Conservation (phyloP, 345 rosid species). For the Luvunga scandens region DNA sequence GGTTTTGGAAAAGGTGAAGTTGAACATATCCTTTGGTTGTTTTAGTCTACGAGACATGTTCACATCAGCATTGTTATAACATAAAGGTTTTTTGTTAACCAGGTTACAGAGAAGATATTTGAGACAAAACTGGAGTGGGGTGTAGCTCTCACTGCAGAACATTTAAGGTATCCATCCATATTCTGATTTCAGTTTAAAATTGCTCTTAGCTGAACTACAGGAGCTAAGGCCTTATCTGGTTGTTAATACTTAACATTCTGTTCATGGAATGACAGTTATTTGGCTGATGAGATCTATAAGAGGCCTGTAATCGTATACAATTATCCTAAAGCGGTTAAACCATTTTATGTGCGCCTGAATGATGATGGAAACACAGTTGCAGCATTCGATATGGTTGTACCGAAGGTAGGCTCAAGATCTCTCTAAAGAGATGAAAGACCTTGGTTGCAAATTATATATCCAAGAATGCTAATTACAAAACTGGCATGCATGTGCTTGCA, state of each 20-base stretch:
- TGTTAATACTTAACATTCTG: not conserved
- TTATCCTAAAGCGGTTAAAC: conserved; percentile 61
- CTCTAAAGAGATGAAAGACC: not conserved
- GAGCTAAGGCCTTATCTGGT: not conserved
- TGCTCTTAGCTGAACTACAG: not conserved
- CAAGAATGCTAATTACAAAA: not conserved
- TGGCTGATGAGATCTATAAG: conserved; percentile 69
- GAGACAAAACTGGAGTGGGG: conserved; percentile 67
- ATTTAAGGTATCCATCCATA: conserved; percentile 59
- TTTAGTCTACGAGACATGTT: not conserved
- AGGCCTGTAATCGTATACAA: conserved; percentile 58
- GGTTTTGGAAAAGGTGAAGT: conserved; percentile 50
- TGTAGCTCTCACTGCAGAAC: conserved; percentile 57
- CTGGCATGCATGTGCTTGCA: conserved; percentile 27
- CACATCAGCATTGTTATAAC: not conserved
- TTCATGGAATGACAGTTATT: conserved; percentile 43
- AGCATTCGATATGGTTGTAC: conserved; percentile 86
- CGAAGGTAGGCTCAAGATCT: conserved; percentile 47
- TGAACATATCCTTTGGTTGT: not conserved
- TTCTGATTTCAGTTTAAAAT: not conserved
- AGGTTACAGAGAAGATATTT: conserved; percentile 50
- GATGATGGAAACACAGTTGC: conserved; percentile 79
- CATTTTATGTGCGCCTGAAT: conserved; percentile 65
- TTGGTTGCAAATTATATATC: not conserved
- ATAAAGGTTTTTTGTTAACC: conserved; percentile 7